phyloP scores from a whole-genome alignment of 2,329 filamentous ascomycete genomes.

The Sphaerulina populicola region DNA sequence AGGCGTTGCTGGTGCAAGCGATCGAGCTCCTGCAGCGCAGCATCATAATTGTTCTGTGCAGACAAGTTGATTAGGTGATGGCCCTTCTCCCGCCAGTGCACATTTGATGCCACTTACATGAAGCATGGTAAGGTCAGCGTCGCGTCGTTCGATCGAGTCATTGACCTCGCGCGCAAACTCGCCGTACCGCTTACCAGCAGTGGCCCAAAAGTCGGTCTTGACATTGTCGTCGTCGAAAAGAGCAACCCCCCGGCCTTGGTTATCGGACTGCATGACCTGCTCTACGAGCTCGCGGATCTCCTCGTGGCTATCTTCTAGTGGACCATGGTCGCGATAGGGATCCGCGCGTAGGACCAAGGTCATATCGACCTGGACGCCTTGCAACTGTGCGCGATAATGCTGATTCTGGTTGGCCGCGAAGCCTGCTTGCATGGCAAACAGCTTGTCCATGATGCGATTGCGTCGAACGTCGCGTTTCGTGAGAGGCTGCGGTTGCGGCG shows the following conservation, averaged over 20 bases:
- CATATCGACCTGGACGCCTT: constrained; percentile 86
- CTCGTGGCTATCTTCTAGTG: constrained; percentile 58
- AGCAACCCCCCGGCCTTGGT: constrained; percentile 26
- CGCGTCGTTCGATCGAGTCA: constrained; percentile 76
- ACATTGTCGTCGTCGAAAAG: constrained; percentile 41
- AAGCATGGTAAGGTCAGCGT: constrained; percentile 71
- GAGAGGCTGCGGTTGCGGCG: constrained; percentile 43
- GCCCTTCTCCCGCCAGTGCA: not conserved
- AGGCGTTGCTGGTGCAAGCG: constrained; percentile 52
- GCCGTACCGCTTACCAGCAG: constrained; percentile 71
- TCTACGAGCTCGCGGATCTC: constrained; percentile 56
- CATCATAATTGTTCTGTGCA: constrained; percentile 49
- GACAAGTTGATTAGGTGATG: not conserved
- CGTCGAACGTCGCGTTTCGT: constrained; percentile 89
- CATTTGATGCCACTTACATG: constrained; percentile 51
- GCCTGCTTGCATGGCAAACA: constrained; percentile 64
- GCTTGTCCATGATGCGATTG: constrained; percentile 69
- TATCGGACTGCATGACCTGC: constrained; percentile 30
- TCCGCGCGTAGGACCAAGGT: constrained; percentile 77
- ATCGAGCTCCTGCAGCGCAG: constrained; percentile 48
- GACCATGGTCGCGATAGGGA: constrained; percentile 59
- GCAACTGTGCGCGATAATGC: constrained; percentile 80
- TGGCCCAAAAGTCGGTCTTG: constrained; percentile 58
- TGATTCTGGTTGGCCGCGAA: constrained; percentile 74
- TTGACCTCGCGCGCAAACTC: constrained; percentile 82